Evolutionary conservation across 2,329 filamentous ascomycete species (phyloP).

Genomic region (Bipolaris cookei): DNA sequence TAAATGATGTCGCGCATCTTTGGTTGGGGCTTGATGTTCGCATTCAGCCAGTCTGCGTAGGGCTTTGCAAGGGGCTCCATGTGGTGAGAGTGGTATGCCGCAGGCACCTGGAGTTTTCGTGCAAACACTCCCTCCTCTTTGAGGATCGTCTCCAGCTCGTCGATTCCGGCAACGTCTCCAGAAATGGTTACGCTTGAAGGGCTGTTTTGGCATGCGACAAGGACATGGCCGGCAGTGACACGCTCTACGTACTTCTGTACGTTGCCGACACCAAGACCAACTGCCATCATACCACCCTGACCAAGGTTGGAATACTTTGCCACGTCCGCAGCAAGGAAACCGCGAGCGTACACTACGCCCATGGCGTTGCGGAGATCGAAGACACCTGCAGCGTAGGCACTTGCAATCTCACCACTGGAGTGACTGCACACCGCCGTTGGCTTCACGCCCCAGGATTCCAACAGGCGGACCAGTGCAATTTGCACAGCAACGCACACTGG

Average conservation of each 20-base stretch:
- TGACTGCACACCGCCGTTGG: slow-evolving; percentile 25
- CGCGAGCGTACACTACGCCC: slow-evolving; percentile 3
- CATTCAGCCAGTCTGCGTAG: slow-evolving; percentile 11
- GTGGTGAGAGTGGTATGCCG: slow-evolving; percentile 55
- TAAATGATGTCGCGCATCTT: neutral
- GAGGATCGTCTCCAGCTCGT: slow-evolving; percentile 38
- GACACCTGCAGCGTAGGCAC: slow-evolving; percentile 27
- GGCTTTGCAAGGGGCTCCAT: slow-evolving; percentile 39
- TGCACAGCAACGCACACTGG: slow-evolving; percentile 26
- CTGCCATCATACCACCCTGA: slow-evolving; percentile 9
- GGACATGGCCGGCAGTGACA: neutral
- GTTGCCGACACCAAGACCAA: neutral
- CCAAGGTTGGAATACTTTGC: neutral
- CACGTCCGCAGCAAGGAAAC: neutral
- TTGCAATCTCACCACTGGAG: slow-evolving; percentile 32
- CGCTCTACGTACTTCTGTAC: slow-evolving; percentile 6
- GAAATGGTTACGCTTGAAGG: slow-evolving; percentile 52
- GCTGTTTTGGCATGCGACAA: slow-evolving; percentile 44
- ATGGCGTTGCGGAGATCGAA: slow-evolving; percentile 13
- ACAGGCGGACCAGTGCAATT: slow-evolving; percentile 22
- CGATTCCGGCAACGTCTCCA: slow-evolving; percentile 50
- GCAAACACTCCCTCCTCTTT: slow-evolving; percentile 49
- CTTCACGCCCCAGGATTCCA: slow-evolving; percentile 15
- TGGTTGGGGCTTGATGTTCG: slow-evolving; percentile 10
- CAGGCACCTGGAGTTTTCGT: slow-evolving; percentile 50